Evolutionary conservation across 2,329 filamentous ascomycete genomes (phyloP), one percentile per base, ranked within the genome.

Genomic region (Alternaria alternata): DNA sequence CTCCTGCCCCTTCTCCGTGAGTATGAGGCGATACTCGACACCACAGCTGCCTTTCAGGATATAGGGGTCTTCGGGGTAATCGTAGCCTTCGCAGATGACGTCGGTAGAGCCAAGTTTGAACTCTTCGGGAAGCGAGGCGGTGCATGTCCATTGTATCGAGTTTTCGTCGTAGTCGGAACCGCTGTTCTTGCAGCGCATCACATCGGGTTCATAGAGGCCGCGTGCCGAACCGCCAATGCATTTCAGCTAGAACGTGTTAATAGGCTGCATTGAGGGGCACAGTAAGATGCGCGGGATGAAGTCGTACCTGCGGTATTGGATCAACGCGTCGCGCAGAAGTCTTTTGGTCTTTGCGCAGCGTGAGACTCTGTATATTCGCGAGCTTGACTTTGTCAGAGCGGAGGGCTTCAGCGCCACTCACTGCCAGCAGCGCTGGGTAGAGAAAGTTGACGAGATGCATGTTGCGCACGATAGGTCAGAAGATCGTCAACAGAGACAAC

Each of bases 11-110:
- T 85, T 83, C 11, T 90, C 88, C 1, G 94, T 98, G 53, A 98
- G 82, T 0, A 91, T 78, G 7, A 98, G 80, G 14, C 90, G 85
- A 79, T 98, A 98, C 80, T 97, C 92, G 24, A 97, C 94, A 14
- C 91, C 95, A 79, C 94, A 98, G 77, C 91, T 95, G 22, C 95
- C 95, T 72, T 91, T 93, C 54, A 98, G 81, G n/a, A 98, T 86
- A 77, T 93, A 96, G 0, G 88, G 88, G 76, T 98, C 95, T 47
- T 94, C 87, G 0, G 89, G 80, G 14, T 82, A 84, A 59, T 86
- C 82, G 80, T 97, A 98, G 11, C 95, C 94, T 75, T 99, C 94
- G 78, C 95, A 99, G 11, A 93, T 83, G 56, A 98, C 94, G 63
- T 98, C 94, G 11, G 94, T 97, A 62, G 87, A 86, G 58, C 92